Conservation (phyloP, 805 yeast species). For the Sugiyamaella smithiae region DNA sequence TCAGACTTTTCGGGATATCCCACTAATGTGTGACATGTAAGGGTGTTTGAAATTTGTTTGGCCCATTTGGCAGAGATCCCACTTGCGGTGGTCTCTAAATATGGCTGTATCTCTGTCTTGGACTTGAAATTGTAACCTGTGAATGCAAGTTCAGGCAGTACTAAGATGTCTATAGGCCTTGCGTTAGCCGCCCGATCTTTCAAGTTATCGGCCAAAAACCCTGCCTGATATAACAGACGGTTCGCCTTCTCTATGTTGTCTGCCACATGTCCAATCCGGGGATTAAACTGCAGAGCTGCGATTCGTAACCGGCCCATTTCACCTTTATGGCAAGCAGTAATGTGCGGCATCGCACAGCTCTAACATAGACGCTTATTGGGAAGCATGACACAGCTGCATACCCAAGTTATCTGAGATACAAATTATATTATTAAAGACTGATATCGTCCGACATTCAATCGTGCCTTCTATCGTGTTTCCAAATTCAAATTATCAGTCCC, state of each 20-base stretch:
- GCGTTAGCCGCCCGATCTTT: background rate
- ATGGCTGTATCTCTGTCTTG: conserved; percentile 52
- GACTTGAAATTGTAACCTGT: conserved; percentile 75
- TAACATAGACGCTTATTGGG: no score
- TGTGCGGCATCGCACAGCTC: no score
- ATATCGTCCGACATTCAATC: no score
- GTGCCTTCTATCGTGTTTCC: no score
- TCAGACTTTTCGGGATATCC: conserved; percentile 71
- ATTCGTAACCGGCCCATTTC: conserved; percentile 27
- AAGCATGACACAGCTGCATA: no score
- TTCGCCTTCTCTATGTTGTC: conserved; percentile 50
- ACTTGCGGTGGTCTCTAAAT: conserved; percentile 45
- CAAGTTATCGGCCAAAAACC: conserved; percentile 4
- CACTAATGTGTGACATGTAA: conserved; percentile 63
- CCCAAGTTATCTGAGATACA: no score
- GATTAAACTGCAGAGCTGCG: conserved; percentile 68
- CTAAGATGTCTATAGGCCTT: conserved; percentile 50
- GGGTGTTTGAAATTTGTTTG: conserved; percentile 44
- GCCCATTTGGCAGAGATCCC: conserved; percentile 61
- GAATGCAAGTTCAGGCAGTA: conserved; percentile 80
- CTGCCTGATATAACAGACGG: conserved; percentile 6
- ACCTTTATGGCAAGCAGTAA: background rate
- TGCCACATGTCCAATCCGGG: conserved; percentile 57
- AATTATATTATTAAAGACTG: no score
- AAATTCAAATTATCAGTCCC: no score